A percentile compares a stretch with the other conserved stretches of the same genome.
These are phyloP conservation scores for Monilinia polystroma DNA, from an alignment of 2,329 filamentous ascomycete species.

Conservation along the genomic window DNA sequence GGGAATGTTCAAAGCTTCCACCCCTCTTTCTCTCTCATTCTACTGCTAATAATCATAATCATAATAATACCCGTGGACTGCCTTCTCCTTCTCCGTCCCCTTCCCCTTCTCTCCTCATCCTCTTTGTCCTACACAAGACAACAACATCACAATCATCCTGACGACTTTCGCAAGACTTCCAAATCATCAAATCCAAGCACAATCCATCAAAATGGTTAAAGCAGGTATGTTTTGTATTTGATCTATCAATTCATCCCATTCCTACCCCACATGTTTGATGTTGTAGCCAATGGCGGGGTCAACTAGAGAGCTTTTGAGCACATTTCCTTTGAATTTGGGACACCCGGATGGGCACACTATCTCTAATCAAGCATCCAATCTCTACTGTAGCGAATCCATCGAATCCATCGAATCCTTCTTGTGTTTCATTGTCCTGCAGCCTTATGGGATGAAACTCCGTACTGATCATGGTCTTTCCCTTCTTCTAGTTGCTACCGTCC, in stretches of 20 bases:
- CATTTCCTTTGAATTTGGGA: conserved; percentile 45
- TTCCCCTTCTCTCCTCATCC: neutral
- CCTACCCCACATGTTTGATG: conserved; percentile 20
- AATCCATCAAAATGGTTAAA: conserved; percentile 90
- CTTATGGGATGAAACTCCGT: neutral
- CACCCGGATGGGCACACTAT: conserved; percentile 49
- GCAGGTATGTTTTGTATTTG: conserved; percentile 66
- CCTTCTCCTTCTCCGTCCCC: conserved; percentile 15
- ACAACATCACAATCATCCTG: conserved; percentile 6
- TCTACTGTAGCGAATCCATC: neutral
- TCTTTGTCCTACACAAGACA: conserved; percentile 12
- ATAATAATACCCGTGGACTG: neutral
- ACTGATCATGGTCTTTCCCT: conserved; percentile 25
- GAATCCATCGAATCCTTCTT: neutral
- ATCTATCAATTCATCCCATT: conserved; percentile 18
- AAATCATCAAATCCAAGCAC: conserved; percentile 31
- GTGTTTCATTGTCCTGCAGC: neutral
- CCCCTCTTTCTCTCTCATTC: too few relatives aligned
- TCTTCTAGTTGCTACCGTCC: conserved; percentile 81
- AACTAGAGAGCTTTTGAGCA: conserved; percentile 59
- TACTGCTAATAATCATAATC: too few relatives aligned
- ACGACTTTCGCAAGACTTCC: neutral
- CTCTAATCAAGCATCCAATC: conserved; percentile 39
- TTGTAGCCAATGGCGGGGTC: conserved; percentile 37
- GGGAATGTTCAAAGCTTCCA: too few relatives aligned